Percentiles rank a stretch among this genome's conserved stretches.
These are phyloP conservation scores for Mycena belliarum DNA, from an alignment of 768 basidiomycete species.

Conservation along the genomic window DNA sequence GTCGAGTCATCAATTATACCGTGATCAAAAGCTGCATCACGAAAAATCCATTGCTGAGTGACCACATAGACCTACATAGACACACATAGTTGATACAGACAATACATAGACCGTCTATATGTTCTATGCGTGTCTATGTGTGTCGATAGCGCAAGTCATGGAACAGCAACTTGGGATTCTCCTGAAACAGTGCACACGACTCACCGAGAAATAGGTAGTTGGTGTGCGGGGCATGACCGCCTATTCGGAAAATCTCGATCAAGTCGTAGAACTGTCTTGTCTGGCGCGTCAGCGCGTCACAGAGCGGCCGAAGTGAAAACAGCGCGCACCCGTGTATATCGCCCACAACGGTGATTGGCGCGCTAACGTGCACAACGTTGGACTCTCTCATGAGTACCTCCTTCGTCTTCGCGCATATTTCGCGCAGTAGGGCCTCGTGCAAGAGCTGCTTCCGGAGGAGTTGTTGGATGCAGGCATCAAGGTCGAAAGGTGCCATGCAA, in stretches of 20 bases:
- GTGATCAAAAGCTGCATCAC: neutral
- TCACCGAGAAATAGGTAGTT: slow-evolving; percentile 97
- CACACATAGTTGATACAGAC: too few relatives aligned
- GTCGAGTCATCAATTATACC: neutral
- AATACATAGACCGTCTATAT: too few relatives aligned
- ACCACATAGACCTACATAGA: too few relatives aligned
- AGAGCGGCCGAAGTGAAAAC: slow-evolving; percentile 23
- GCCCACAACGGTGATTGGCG: slow-evolving; percentile 97
- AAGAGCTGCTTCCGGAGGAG: slow-evolving; percentile 89
- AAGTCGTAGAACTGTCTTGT: slow-evolving; percentile 98
- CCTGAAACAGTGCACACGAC: too few relatives aligned
- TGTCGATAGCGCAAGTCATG: too few relatives aligned
- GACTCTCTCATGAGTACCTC: slow-evolving; percentile 87
- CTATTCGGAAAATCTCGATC: slow-evolving; percentile 98
- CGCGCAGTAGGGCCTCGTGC: slow-evolving; percentile 89
- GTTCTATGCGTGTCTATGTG: too few relatives aligned
- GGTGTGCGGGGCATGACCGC: slow-evolving; percentile 93
- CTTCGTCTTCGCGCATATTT: slow-evolving; percentile 99
- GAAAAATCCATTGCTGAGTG: too few relatives aligned
- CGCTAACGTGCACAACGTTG: slow-evolving; percentile 95
- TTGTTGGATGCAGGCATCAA: slow-evolving; percentile 92
- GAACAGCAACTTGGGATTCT: too few relatives aligned
- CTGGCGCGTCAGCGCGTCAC: slow-evolving; percentile 31
- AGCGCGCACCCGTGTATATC: slow-evolving; percentile 94
- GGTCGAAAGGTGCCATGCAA: slow-evolving; percentile 79